Evolutionary conservation across 495 filamentous ascomycete species (phyloP).

Genomic region (Tuber microsphaerosporum): DNA sequence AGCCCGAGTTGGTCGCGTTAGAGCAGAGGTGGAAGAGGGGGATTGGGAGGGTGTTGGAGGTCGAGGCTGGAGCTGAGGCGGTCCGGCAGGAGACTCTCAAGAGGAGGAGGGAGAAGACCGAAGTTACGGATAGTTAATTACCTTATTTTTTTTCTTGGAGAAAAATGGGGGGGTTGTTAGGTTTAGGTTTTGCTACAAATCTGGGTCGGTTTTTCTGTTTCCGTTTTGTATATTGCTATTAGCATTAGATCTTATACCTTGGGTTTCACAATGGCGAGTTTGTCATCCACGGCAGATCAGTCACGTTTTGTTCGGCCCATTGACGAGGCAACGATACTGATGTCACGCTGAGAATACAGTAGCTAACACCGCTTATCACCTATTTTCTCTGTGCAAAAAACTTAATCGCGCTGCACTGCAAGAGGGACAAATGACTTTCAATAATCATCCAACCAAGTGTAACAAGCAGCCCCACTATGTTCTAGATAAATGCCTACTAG

Average conservation of each 20-base stretch:
- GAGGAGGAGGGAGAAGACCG: slow-evolving; percentile 33
- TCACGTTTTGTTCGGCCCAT: background rate
- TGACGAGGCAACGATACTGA: background rate
- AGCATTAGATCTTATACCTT: background rate
- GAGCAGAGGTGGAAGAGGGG: slow-evolving; percentile 69
- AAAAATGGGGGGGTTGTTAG: background rate
- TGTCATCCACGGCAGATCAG: background rate
- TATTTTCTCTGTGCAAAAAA: background rate
- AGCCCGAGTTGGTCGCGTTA: slow-evolving; percentile 59
- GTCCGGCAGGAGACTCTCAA: slow-evolving; percentile 59
- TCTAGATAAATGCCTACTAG: slow-evolving; percentile 1
- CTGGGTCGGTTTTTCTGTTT: background rate
- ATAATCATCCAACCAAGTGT: slow-evolving; percentile 2
- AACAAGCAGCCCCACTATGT: slow-evolving; percentile 1
- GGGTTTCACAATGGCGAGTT: background rate
- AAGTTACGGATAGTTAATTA: background rate
- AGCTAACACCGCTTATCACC: background rate
- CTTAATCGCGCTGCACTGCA: background rate
- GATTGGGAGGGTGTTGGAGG: slow-evolving; percentile 64
- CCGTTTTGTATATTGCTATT: background rate
- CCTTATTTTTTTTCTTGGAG: background rate
- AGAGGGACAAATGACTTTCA: background rate
- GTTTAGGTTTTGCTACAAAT: slow-evolving; percentile 1
- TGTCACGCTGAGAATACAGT: background rate
- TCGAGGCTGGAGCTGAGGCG: slow-evolving; percentile 65